Evolutionary conservation across 371 early-diverging fungal genomes (phyloP), one percentile per base, ranked within the genome.

Genomic region (Batkoa obscura): DNA sequence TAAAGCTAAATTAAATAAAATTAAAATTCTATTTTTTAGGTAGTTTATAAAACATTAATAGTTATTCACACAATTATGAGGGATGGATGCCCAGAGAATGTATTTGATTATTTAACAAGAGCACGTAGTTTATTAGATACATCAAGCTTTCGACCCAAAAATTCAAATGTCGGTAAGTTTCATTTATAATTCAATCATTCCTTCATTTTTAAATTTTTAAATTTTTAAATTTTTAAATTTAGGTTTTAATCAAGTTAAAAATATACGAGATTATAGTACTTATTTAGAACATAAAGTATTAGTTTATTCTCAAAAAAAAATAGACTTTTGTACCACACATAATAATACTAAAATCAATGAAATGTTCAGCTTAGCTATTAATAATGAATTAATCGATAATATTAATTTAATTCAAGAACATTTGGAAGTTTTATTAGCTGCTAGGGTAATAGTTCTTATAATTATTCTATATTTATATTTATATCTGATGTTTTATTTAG

Each of bases 231-330:
- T n/a, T n/a, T n/a, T n/a, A 12, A 5, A 43, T 39, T 39, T n/a
- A n/a, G n/a, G n/a, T n/a, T 39, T 39, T 5, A 39, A 39, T 13
- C 41, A 39, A 39, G 41, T 5, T 39, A 39, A 39, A 39, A 39
- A 8, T 8, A 39, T 39, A 39, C 41, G 13, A 5, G 13, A 5
- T n/a, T 54, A 54, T 34, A 13, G 33, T 17, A 9, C n/a, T 31
- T 54, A 54, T 33, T 33, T 54, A 30, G 43, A 54, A 39, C n/a
- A 54, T 43, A 54, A 54, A 17, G 55, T 54, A 39, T 5, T 31
- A 31, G 43, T 42, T n/a, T 54, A 37, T 9, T 6, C n/a, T 2
- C 1, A 33, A 2, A 3, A 12, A 31, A 39, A 39, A 33, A 23
- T 54, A 6, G 55, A 54, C 23, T 54, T 54, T 54, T n/a, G n/a